A percentile compares a stretch with the other conserved stretches of the same genome.
phyloP scores from a whole-genome alignment of 2,329 filamentous ascomycete species.

The Epichloe aotearoae region DNA sequence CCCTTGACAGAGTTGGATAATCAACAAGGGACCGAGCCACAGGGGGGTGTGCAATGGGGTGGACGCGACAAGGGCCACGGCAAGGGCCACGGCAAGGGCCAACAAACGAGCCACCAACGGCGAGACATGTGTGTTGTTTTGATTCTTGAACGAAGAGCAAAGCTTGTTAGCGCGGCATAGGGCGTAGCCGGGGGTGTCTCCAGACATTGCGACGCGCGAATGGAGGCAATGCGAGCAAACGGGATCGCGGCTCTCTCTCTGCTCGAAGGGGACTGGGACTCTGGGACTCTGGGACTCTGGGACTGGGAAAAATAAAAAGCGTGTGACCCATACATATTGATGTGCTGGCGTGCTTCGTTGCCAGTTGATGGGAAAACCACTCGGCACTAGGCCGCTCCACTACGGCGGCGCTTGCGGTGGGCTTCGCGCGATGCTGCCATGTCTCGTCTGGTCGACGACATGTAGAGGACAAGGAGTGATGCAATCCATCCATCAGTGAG shows the following conservation, averaged over 20 bases:
- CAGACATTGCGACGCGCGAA: constrained; percentile 23
- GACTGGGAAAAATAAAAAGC: constrained; percentile 10
- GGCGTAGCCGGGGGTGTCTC: constrained; percentile 35
- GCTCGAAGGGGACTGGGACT: constrained; percentile 27
- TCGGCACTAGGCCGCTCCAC: constrained; percentile 52
- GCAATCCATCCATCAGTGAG: not conserved
- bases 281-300: not conserved
- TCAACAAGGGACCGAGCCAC: not conserved
- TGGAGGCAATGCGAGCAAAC: constrained; percentile 32
- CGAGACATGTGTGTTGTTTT: constrained; percentile 43
- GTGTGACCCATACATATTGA: constrained; percentile 63
- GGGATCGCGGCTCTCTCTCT: too few relatives aligned
- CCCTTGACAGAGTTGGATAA: not conserved
- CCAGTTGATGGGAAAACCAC: constrained; percentile 58
- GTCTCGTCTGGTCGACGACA: too few relatives aligned
- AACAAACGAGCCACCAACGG: constrained; percentile 32
- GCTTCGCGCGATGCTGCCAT: not conserved
- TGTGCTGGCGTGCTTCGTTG: constrained; percentile 80
- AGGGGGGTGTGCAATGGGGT: not conserved
- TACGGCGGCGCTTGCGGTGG: constrained; percentile 34
- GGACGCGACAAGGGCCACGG: not conserved
- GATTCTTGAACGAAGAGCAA: constrained; percentile 23
- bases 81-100: not conserved
- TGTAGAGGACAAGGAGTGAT: not conserved
- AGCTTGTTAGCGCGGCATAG: constrained; percentile 36